Evolutionary conservation across 495 filamentous ascomycete species (phyloP).

Genomic region (Hypomontagnella submonticulosa): DNA sequence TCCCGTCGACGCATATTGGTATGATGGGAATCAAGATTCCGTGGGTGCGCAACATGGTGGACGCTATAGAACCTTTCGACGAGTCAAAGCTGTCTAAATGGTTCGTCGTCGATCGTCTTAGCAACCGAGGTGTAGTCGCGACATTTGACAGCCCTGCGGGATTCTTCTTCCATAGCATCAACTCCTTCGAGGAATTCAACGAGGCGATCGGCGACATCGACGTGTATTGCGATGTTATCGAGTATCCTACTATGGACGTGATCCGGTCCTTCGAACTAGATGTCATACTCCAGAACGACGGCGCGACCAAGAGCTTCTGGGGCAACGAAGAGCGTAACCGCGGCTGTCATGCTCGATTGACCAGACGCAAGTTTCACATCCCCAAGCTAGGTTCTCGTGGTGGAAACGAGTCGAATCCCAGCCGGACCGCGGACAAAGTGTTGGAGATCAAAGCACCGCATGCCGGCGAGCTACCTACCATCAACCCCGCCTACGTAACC

Average conservation of each 20-base stretch:
- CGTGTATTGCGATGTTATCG: conserved; percentile 68
- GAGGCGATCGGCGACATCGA: conserved; percentile 51
- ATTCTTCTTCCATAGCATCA: conserved; percentile 82
- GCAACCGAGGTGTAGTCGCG: conserved; percentile 65
- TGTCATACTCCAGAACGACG: conserved; percentile 60
- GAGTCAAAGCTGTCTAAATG: conserved; percentile 64
- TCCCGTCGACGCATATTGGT: conserved; percentile 63
- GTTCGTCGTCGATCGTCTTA: conserved; percentile 73
- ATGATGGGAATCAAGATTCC: conserved; percentile 62
- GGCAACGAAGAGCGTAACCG: conserved; percentile 47
- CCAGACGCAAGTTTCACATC: conserved; percentile 61
- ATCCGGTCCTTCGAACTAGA: conserved; percentile 68
- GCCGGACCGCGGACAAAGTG: conserved; percentile 44
- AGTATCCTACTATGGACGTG: conserved; percentile 66
- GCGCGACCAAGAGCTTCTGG: conserved; percentile 43
- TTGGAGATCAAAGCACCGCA: conserved; percentile 55
- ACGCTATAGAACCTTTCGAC: conserved; percentile 66
- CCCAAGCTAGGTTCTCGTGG: conserved; percentile 31
- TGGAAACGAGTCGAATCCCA: not conserved
- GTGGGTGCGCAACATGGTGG: conserved; percentile 67
- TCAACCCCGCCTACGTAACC: conserved; percentile 69
- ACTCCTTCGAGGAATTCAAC: conserved; percentile 71
- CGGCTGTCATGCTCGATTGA: conserved; percentile 50
- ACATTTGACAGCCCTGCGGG: conserved; percentile 68
- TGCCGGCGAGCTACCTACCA: conserved; percentile 70